Conservation (phyloP, 495 filamentous ascomycete species). For the Aspergillus biplanus region DNA sequence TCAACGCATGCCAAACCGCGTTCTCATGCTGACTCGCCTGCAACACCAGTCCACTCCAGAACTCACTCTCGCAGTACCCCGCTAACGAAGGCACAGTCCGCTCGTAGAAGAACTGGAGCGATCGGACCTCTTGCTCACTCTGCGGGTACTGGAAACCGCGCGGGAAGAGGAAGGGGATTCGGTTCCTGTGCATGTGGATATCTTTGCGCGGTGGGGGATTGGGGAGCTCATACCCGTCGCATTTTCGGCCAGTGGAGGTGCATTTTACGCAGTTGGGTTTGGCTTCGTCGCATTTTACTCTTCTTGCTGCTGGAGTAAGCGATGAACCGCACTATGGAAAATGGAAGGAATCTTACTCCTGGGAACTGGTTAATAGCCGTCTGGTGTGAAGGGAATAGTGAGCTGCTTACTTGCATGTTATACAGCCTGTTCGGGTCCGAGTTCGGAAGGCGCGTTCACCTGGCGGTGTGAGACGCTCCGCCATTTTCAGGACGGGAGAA, state of each 20-base stretch:
- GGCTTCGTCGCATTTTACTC: slow-evolving; percentile 55
- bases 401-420: slow-evolving; percentile 48
- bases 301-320: slow-evolving; percentile 30
- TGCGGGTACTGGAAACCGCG: slow-evolving; percentile 8
- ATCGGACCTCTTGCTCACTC: slow-evolving; percentile 36
- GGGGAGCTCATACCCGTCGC: slow-evolving; percentile 32
- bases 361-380: no score
- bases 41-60: slow-evolving; percentile 59
- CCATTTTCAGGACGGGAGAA: no score
- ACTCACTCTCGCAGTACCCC: slow-evolving; percentile 64
- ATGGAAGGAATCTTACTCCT: neutral
- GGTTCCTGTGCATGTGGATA: neutral
- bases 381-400: neutral
- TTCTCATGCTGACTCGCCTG: slow-evolving; percentile 62
- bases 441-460: neutral
- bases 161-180: slow-evolving; percentile 2
- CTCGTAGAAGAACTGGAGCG: slow-evolving; percentile 63
- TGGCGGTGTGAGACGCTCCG: no score
- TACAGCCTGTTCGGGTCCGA: slow-evolving; percentile 43
- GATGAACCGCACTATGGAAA: neutral
- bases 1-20: slow-evolving; percentile 64
- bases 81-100: slow-evolving; percentile 62
- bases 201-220: neutral
- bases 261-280: slow-evolving; percentile 42
- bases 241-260: slow-evolving; percentile 42